phyloP scores from a whole-genome alignment of 306 rosid species.

The Fragaria ananassa region DNA sequence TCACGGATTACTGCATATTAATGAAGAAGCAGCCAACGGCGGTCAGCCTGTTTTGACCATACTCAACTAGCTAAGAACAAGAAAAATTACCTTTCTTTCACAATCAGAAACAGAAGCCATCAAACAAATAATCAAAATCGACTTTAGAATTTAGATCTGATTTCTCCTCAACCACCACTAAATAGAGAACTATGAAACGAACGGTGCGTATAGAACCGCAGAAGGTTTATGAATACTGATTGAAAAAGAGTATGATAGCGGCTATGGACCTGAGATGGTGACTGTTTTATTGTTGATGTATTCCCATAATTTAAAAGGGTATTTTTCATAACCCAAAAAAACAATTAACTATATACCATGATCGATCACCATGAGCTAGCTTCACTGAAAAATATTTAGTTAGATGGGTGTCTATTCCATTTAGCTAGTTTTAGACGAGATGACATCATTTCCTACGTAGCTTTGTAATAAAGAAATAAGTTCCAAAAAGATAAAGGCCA shows the following conservation, averaged over 20 bases:
- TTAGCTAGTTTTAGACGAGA: neutral
- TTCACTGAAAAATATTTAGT: too few relatives aligned
- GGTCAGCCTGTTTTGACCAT: neutral
- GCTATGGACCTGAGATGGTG: neutral
- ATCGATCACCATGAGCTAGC: neutral
- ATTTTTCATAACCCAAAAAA: neutral
- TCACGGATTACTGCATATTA: too few relatives aligned
- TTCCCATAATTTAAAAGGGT: neutral
- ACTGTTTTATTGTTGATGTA: neutral
- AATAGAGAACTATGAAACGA: too few relatives aligned
- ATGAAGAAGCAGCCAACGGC: neutral
- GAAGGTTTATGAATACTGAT: too few relatives aligned
- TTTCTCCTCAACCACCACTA: too few relatives aligned
- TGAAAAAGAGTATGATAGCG: too few relatives aligned
- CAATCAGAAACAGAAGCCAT: neutral
- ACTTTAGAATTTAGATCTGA: too few relatives aligned
- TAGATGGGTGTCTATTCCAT: too few relatives aligned
- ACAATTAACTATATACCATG: neutral
- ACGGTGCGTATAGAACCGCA: too few relatives aligned
- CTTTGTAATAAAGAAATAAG: neutral
- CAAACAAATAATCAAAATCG: neutral
- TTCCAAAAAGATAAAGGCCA: neutral
- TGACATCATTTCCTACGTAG: neutral
- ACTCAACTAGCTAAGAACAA: neutral
- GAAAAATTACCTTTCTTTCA: neutral